A percentile compares a stretch with the other conserved stretches of the same genome.
phyloP scores from a whole-genome alignment of 495 filamentous ascomycete genomes.

The Trichoderma reesei region DNA sequence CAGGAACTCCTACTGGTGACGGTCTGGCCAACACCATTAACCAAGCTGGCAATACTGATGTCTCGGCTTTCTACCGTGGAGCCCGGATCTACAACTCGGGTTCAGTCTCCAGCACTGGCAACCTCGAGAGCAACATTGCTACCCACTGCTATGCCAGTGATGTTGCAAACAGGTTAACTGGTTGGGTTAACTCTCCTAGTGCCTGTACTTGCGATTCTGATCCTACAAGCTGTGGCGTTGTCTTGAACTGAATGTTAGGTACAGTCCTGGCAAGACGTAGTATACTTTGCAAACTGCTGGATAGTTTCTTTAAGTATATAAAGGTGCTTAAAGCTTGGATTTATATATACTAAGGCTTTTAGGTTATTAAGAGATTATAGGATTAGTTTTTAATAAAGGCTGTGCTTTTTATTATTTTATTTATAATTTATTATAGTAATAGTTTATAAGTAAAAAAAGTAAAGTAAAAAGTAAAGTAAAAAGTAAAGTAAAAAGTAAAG shows the following conservation, averaged over 20 bases:
- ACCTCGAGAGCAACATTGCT: constrained; percentile 40
- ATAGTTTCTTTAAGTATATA: not conserved
- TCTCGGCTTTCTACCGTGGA: constrained; percentile 27
- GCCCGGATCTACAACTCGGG: constrained; percentile 48
- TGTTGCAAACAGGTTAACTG: constrained; percentile 46
- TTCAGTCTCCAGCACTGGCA: constrained; percentile 29
- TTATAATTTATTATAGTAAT: no score
- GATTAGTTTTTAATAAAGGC: no score
- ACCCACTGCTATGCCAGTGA: constrained; percentile 50
- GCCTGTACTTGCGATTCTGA: constrained; percentile 5
- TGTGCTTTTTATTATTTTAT: no score
- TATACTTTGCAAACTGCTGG: no score
- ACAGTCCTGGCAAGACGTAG: not conserved
- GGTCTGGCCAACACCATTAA: constrained; percentile 27
- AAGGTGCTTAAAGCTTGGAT: not conserved
- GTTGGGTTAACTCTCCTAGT: constrained; percentile 17
- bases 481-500: no score
- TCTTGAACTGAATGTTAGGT: not conserved
- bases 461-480: no score
- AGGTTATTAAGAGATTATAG: no score
- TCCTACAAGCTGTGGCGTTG: not conserved
- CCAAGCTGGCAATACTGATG: constrained; percentile 13
- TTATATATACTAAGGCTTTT: not conserved
- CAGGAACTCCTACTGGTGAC: constrained; percentile 26
- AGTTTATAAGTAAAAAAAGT: no score